Base-by-base conservation (phyloP, 2,329 filamentous ascomycete genomes). In the Alternaria sp. region DNA sequence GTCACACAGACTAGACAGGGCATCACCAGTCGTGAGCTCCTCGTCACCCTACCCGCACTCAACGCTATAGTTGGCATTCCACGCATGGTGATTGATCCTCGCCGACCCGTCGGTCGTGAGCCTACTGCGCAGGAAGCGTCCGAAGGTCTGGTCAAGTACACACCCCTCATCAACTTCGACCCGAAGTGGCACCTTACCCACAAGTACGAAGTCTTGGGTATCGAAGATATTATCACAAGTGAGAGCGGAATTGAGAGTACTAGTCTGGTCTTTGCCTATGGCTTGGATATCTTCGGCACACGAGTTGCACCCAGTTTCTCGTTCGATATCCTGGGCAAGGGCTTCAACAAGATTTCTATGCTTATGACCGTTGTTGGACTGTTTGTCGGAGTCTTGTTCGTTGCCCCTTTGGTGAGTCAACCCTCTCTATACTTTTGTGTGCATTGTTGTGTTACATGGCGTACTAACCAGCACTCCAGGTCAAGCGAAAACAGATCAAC, bases 1-100 rank as follows among this genome's bases (percentile, higher is more conserved):
- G 92, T 97, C 15, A 96, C 94, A 0, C 90, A 94, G 76, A 99
- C 96, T 0, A 87, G 91, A 26, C 96, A 99, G 82, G 96, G 96
- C 28, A 97, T 99, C 74, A 92, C 93, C 1, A 91, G 89, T 45
- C 90, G 93, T 15, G 90, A 95, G 69, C 84, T 99, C 3, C 86
- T 99, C 12, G 93, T 91, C 49, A 91, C 91, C 43, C 84, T 97
- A 3, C 88, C 93, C 0, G 86, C 89, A 30, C 86, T 89, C 1
- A 90, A 92, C 74, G 86, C 91, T 40, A 89, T 99, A 59, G 84
- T 95, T 52, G 91, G 90, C 19, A 90, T 99, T 57, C 92, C 94
- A 5, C 91, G 93, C 46, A 85, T 87, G 26, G 79, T 94, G 43
- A 87, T 98, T 25, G 94, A 98, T 76, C 92, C 96, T 8, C 90